Conservation (phyloP, 345 rosid genomes). For the Iberis pinnata region DNA sequence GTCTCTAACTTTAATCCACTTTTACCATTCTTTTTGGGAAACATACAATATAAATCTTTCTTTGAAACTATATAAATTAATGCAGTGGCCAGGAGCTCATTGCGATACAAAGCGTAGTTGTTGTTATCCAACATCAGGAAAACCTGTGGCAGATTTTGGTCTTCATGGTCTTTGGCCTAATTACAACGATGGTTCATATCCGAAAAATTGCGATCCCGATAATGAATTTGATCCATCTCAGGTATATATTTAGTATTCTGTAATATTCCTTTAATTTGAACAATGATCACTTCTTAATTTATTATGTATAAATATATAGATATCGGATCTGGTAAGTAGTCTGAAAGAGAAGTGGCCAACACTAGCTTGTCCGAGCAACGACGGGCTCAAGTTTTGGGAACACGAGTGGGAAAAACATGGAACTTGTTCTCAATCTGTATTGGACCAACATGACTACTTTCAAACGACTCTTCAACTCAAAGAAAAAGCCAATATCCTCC, state of each 20-base stretch:
- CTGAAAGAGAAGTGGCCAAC: constrained; percentile 64
- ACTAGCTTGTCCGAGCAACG: constrained; percentile 60
- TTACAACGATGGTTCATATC: constrained; percentile 59
- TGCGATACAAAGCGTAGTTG: constrained; percentile 59
- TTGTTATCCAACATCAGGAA: constrained; percentile 78
- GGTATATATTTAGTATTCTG: constrained; percentile 32
- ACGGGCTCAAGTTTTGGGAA: constrained; percentile 59
- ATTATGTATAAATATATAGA: constrained; percentile 30
- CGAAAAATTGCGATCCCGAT: constrained; percentile 53
- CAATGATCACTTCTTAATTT: no score
- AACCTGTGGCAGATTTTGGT: constrained; percentile 74
- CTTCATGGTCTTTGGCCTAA: constrained; percentile 96
- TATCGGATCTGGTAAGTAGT: constrained; percentile 41
- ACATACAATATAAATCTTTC: no score
- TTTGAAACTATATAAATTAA: background rate
- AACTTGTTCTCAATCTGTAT: constrained; percentile 64
- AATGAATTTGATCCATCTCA: constrained; percentile 40
- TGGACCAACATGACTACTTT: constrained; percentile 65
- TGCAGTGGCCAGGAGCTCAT: constrained; percentile 89
- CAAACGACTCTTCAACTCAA: constrained; percentile 47
- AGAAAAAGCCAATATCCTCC: constrained; percentile 48
- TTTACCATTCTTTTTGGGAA: no score
- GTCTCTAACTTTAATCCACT: no score
- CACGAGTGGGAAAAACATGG: constrained; percentile 90
- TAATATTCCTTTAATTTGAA: no score